phyloP scores from a whole-genome alignment of 805 yeast species.

The Tanozyma kutaoensis region DNA sequence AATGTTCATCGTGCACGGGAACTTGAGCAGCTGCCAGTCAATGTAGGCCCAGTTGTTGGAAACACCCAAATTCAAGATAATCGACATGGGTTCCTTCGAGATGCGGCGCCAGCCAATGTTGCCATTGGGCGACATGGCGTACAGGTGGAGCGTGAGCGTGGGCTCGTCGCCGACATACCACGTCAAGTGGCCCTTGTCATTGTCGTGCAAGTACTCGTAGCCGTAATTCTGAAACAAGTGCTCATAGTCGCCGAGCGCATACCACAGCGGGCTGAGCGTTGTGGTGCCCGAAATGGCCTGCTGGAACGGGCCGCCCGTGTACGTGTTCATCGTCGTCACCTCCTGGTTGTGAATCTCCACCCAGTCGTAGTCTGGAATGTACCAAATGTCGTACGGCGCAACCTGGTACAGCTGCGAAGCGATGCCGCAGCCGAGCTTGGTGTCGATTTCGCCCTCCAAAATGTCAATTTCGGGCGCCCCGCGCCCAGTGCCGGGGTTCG shows the following conservation, averaged over 20 bases:
- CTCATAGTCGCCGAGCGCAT: conserved; percentile 8
- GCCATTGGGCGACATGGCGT: conserved; percentile 47
- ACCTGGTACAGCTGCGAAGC: conserved; percentile 26
- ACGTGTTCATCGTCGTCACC: conserved; percentile 21
- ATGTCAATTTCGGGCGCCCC: conserved; percentile 87
- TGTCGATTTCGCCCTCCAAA: conserved; percentile 58
- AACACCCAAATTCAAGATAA: conserved; percentile 77
- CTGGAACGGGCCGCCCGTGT: conserved; percentile 24
- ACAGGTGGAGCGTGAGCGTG: conserved; percentile 15
- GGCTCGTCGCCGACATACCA: conserved; percentile 17
- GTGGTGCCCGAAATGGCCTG: conserved; percentile 26
- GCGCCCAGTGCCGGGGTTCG: conserved; percentile 77
- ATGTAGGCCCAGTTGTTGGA: conserved; percentile 91
- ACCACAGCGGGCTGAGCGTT: conserved; percentile 23
- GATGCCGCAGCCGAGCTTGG: conserved; percentile 7
- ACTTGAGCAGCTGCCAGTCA: conserved; percentile 69
- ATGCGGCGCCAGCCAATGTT: conserved; percentile 75
- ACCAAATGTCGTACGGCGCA: conserved; percentile 33
- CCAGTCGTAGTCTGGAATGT: conserved; percentile 24
- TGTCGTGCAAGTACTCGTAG: conserved; percentile 18
- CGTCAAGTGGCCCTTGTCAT: conserved; percentile 17
- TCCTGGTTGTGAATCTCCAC: conserved; percentile 13
- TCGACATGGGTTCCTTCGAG: conserved; percentile 87
- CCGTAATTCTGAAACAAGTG: conserved; percentile 20
- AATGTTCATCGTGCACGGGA: conserved; percentile 66